Base-by-base conservation (phyloP, 306 rosid genomes). In the Sindora glabra region DNA sequence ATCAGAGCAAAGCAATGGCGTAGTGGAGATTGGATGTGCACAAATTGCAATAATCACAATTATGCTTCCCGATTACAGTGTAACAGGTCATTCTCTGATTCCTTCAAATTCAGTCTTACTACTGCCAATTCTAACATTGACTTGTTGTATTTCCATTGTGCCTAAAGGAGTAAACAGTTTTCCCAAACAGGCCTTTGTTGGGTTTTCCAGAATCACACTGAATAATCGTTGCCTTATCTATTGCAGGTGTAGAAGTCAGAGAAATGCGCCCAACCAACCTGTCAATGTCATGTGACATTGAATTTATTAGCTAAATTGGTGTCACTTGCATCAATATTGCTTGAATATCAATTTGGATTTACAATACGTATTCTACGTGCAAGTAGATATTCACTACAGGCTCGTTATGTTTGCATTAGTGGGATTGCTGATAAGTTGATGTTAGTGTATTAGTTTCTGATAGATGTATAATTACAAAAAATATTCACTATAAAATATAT, bases 1-100 rank as follows among this genome's bases (percentile, higher is more conserved):
- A 17, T 56, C 85, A 92, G 99, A 54, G 99, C 95, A 48, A 86
- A 88, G 80, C 99, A 92, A 80, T 92, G 99, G 95, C 88, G 91
- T 40, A 79, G 76, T 40, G 96, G 98, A 37, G 98, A 92, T 75
- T 92, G 98, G 98, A 88, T 88, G 96, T 89, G 99, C 85, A 62
- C 91, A 64, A 87, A 82, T 73, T 92, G 96, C 84, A 82, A 80
- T 72, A 92, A 89, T 55, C 99, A 92, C 76, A 92, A 92, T 70
- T 92, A 92, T 78, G 96, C 99, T 27, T 92, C 99, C 61, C 84
- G 96, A 48, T 71, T 74, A 29, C 82, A 89, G 47, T 92, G 96
- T 77, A 92, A 85, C 82, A 86, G 95, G 99, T 92, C 36, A 67
- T 67, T 73, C 33, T 55, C 69, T 55, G 22, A 52, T 36, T 10